Base-by-base conservation (phyloP, 2,329 filamentous ascomycete genomes). In the Calonectria henricotiae region DNA sequence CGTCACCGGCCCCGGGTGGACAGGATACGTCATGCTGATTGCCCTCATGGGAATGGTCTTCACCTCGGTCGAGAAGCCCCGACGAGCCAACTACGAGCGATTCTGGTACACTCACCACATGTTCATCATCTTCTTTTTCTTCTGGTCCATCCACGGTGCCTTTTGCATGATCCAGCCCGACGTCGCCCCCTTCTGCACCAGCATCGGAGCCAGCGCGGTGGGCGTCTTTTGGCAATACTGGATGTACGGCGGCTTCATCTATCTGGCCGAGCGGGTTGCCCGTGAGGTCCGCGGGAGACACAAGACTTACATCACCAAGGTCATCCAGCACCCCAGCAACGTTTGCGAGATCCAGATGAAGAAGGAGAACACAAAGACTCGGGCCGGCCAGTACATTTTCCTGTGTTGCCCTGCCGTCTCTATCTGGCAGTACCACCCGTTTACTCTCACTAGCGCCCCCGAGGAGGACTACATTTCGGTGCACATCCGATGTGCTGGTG, bases 101-200 rank as follows among this genome's bases (percentile, higher is more conserved):
- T 97, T 96, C 86, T 97, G 94, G 94, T 95, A 95, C 82, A 94
- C 92, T 1, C 94, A 97, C 83, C 94, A 96, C 84, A 89, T 96
- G 81, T 96, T 96, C 81, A 90, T 96, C 82, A 79, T 96, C 73
- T 96, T 96, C 88, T 96, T 96, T 85, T 86, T 96, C 76, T 95
- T 96, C 87, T 96, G 94, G 93, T 91, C 93, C n/a, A 89, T 96
- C 77, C 94, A 97, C 82, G 94, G 94, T 69, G 92, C 93, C 30
- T 96, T 95, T 85, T 96, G 94, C 83, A 96, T 96, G 94, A 96
- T 96, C 78, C 93, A 94, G 82, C 91, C 93, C 63, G 94, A 96
- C 80, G 89, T 93, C 72, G 92, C 92, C 6, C 93, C 94, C 1
- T 95, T 93, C 81, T 95, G 94, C 83, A 87, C 89, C 67, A 91